A percentile compares a stretch with the other conserved stretches of the same genome.
Conservation (phyloP, 306 rosid genomes). For the Trifolium fragiferum region DNA sequence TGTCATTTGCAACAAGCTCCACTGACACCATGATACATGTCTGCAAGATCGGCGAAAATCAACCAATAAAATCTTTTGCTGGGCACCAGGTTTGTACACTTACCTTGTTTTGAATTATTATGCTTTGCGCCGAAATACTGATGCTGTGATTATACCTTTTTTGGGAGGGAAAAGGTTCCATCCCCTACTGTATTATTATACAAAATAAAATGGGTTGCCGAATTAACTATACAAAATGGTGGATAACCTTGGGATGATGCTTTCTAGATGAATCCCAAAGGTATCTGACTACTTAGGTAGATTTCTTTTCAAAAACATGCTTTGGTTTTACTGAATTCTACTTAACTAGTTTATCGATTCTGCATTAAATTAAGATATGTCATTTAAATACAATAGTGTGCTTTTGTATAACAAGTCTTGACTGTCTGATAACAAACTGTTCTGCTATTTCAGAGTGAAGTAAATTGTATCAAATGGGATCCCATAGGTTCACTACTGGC, state of each 20-base stretch:
- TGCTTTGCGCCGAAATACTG: neutral
- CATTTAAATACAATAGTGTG: conserved; percentile 6
- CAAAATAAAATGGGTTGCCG: conserved; percentile 20
- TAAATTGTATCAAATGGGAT: conserved; percentile 99
- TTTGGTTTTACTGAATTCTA: conserved; percentile 16
- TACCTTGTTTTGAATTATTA: neutral
- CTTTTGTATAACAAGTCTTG: conserved; percentile 6
- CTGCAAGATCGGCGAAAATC: conserved; percentile 88
- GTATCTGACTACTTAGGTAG: conserved; percentile 16
- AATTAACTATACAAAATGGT: conserved; percentile 26
- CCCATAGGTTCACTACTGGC: conserved; percentile 91
- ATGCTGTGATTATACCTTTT: neutral
- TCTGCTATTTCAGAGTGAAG: conserved; percentile 75
- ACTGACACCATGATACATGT: conserved; percentile 87
- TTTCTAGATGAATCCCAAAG: conserved; percentile 30
- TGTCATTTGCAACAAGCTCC: conserved; percentile 91
- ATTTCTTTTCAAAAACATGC: conserved; percentile 16
- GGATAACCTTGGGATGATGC: conserved; percentile 2
- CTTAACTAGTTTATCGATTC: neutral
- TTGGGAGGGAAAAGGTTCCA: neutral
- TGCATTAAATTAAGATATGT: conserved; percentile 20
- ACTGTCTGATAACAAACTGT: conserved; percentile 36
- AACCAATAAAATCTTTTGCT: conserved; percentile 75
- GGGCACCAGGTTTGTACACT: conserved; percentile 80
- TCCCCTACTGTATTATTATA: neutral